Conservation (phyloP, 306 rosid species). For the Prunus mume region DNA sequence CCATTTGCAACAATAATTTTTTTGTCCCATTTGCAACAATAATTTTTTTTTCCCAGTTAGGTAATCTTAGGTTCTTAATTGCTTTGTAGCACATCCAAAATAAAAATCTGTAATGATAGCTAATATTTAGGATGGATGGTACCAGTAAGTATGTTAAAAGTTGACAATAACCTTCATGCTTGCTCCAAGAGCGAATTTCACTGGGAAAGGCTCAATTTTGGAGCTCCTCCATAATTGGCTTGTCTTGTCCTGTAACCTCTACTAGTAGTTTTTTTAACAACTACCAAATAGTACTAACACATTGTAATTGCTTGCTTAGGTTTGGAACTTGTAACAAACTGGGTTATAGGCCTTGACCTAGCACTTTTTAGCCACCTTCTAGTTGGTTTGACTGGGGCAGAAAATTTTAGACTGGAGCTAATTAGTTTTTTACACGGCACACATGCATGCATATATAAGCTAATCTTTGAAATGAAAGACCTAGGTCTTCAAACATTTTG, state of each 20-base stretch:
- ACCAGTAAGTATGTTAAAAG: not conserved
- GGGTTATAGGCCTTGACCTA: conserved; percentile 5
- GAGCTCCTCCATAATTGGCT: not conserved
- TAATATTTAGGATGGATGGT: not conserved
- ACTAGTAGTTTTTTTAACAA: not conserved
- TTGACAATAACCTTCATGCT: not conserved
- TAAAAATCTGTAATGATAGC: not conserved
- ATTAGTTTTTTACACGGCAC: not conserved
- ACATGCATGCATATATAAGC: conserved; percentile 1
- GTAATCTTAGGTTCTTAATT: not conserved
- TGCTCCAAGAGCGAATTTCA: not conserved
- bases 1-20: not conserved
- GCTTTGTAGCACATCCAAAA: not conserved
- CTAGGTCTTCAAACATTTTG: conserved; percentile 1
- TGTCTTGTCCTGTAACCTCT: not conserved
- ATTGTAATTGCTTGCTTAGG: not conserved
- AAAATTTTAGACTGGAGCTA: not conserved
- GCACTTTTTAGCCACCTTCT: not conserved
- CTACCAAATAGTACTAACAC: not conserved
- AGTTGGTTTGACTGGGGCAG: not conserved
- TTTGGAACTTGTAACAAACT: not conserved
- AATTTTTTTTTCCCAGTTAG: not conserved
- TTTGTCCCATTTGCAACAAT: not conserved
- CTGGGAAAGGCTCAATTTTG: not conserved
- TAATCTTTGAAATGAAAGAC: conserved; percentile 6